phyloP scores from a whole-genome alignment of 768 basidiomycete species.

The Tylopilus balloui region DNA sequence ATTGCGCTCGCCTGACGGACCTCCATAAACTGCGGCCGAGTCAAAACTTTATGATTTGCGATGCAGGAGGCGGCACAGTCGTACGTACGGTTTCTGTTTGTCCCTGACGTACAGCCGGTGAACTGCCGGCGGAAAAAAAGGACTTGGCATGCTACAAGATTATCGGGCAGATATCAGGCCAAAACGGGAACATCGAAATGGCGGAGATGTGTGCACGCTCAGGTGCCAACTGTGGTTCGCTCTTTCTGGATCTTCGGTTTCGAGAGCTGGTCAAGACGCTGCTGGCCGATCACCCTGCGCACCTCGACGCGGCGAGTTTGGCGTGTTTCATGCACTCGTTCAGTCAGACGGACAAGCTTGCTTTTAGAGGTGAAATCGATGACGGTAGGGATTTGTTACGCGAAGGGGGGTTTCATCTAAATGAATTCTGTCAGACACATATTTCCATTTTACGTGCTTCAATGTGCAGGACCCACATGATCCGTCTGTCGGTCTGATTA shows the following conservation, averaged over 20 bases:
- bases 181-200: conserved; percentile 79
- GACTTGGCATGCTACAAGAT: conserved; percentile 65
- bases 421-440: conserved; percentile 48
- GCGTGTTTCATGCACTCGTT: conserved; percentile 90
- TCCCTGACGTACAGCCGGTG: neutral
- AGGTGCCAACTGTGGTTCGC: conserved; percentile 81
- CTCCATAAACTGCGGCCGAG: conserved; percentile 74
- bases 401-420: conserved; percentile 5
- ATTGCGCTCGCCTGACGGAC: conserved; percentile 78
- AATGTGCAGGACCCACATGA: conserved; percentile 83
- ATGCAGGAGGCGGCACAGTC: conserved; percentile 83
- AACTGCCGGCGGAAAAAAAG: conserved; percentile 14
- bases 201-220: conserved; percentile 87
- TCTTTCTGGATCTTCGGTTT: conserved; percentile 86
- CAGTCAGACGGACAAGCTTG: conserved; percentile 82
- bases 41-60: conserved; percentile 89
- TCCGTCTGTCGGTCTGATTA: conserved; percentile 69
- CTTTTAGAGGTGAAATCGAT: conserved; percentile 66
- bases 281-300: conserved; percentile 77
- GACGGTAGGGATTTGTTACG: conserved; percentile 50
- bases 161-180: conserved; percentile 71
- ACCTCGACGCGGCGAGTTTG: conserved; percentile 75
- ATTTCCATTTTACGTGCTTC: conserved; percentile 89
- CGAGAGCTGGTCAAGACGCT: conserved; percentile 74
- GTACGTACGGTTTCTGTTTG: conserved; percentile 32